Evolutionary conservation across 2,329 filamentous ascomycete species (phyloP), one percentile per base, ranked within the genome.

Genomic region (Fonsecaea monophora): DNA sequence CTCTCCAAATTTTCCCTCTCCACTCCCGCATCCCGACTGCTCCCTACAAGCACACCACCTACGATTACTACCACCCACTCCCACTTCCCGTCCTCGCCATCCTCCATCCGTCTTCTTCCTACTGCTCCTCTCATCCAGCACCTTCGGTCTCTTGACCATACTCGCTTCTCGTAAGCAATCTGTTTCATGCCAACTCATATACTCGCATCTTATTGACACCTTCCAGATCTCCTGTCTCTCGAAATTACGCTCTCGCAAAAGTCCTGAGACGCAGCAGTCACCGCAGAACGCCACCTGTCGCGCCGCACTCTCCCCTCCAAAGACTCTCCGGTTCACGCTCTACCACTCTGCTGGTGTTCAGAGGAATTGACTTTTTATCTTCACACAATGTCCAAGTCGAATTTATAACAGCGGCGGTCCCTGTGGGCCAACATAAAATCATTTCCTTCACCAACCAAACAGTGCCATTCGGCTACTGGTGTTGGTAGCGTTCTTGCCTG

Each of bases 321-420:
- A 35, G 38, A 54, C 55, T 25, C n/a, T 57, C 34, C 48, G 37
- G 37, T 45, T 58, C 59, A 45, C 64, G 18, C 48, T 30, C 42
- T 50, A 40, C 53, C 40, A 34, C 18, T 45, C 45, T 50, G 13
- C 61, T 21, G 62, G 53, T 65, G 48, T 37, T 42, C 65, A 56
- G 55, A 60, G 25, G 64, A 55, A 56, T 63, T 18, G 48, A 66
- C 25, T 38, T 59, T 34, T 53, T 40, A 60, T 21, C 56, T 45
- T 55, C 37, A 66, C 71, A 76, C 71, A 73, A 76, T 73, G 74
- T 77, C 78, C 74, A 72, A 69, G 71, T 78, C 68, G 71, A 77
- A 78, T 77, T 81, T 79, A 80, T 81, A 78, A 79, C 78, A 75
- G 72, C 73, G 71, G 66, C 68, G 71, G 77, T 79, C 77, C 77